Conservation (phyloP, 148 eudicot genomes). For the Simmondsia chinensis region DNA sequence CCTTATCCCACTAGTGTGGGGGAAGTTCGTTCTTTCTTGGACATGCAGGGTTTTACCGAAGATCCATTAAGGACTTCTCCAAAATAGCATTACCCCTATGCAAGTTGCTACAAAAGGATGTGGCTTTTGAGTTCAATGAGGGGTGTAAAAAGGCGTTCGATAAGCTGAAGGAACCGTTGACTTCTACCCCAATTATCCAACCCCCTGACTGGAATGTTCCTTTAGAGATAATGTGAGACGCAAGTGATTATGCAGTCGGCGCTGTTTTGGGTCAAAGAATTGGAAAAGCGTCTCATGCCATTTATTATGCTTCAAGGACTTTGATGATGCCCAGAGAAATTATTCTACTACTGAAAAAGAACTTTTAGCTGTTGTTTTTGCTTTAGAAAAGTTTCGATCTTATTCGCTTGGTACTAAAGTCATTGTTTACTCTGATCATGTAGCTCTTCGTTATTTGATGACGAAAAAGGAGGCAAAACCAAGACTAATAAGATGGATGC, state of each 20-base stretch:
- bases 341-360: conserved; percentile 5
- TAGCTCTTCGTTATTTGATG: too few relatives aligned
- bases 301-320: conserved; percentile 8
- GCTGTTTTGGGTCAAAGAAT: conserved; percentile 6
- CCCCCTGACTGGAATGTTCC: conserved; percentile 2
- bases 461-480: too few relatives aligned
- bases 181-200: conserved; percentile 2
- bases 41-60: conserved; percentile 1
- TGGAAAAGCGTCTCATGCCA: background rate
- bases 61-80: conserved; percentile 3
- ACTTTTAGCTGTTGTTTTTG: background rate
- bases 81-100: conserved; percentile 1
- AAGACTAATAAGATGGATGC: too few relatives aligned
- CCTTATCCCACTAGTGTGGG: background rate
- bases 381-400: conserved; percentile 4
- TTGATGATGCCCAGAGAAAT: conserved; percentile 3
- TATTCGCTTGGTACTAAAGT: too few relatives aligned
- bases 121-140: background rate
- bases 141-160: conserved; percentile 7
- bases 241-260: conserved; percentile 2
- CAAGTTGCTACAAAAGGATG: conserved; percentile 6
- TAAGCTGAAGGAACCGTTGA: background rate
- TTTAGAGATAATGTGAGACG: conserved; percentile 10
- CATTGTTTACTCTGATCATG: too few relatives aligned
- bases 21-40: background rate